Percentiles rank a stretch among this genome's conserved stretches.
These are phyloP conservation scores for Allantophomopsis cytisporea DNA, from an alignment of 2,329 filamentous ascomycete genomes.

Conservation along the genomic window DNA sequence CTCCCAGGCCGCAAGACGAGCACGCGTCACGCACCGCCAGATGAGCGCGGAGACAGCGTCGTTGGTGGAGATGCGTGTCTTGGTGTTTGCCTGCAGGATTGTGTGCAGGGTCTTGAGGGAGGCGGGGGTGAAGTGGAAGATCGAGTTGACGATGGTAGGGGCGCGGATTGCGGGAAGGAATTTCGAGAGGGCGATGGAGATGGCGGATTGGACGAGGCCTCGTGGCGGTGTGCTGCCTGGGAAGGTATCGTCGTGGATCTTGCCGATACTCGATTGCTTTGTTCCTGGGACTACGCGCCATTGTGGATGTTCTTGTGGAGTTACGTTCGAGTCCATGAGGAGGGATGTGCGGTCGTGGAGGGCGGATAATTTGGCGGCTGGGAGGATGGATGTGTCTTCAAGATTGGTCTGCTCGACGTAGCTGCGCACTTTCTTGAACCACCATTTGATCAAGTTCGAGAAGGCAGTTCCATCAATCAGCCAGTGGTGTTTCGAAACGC, in stretches of 20 bases:
- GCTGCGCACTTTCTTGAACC: constrained; percentile 2
- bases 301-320: background rate
- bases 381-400: background rate
- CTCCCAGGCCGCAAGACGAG: background rate
- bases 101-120: background rate
- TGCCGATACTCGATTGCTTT: background rate
- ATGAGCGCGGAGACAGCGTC: constrained; percentile 2
- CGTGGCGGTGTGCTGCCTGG: background rate
- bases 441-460: constrained; percentile 2
- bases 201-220: background rate
- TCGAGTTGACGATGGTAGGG: constrained; percentile 1
- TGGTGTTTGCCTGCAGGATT: background rate
- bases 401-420: background rate
- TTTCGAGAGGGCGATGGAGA: background rate
- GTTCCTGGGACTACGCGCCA: constrained; percentile 3
- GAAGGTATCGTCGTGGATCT: background rate
- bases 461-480: constrained; percentile 2
- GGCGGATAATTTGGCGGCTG: background rate
- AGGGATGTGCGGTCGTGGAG: constrained; percentile 1
- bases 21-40: constrained; percentile 3
- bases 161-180: background rate
- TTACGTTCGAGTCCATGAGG: background rate
- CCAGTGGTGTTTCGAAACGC: constrained; percentile 3
- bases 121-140: constrained; percentile 2
- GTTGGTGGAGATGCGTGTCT: background rate